Evolutionary conservation across 768 basidiomycete genomes (phyloP).

Genomic region (Amanita thiersii): DNA sequence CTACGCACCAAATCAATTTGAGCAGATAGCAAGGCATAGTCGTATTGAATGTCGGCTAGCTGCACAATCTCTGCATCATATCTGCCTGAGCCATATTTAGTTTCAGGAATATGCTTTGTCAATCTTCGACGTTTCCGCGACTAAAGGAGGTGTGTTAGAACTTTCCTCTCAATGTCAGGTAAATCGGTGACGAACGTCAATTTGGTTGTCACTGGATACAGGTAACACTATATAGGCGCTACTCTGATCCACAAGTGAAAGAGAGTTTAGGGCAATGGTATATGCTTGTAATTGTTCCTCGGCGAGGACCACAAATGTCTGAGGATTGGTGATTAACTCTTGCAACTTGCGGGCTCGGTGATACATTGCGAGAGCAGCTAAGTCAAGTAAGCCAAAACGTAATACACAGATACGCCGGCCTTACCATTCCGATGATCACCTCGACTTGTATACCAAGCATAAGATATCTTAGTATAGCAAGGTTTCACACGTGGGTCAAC

Average conservation of each 20-base stretch:
- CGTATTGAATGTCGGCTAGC: conserved; percentile 71
- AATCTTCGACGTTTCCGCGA: conserved; percentile 65
- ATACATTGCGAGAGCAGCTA: conserved; percentile 92
- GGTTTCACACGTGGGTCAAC: conserved; percentile 82
- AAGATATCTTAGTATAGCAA: conserved; percentile 86
- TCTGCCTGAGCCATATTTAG: conserved; percentile 52
- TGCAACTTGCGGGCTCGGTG: conserved; percentile 79
- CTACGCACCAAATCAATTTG: conserved; percentile 66
- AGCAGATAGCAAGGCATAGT: conserved; percentile 68
- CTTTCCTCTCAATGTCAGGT: conserved; percentile 10
- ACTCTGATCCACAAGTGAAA: conserved; percentile 73
- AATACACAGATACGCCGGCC: conserved; percentile 17
- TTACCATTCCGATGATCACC: conserved; percentile 90
- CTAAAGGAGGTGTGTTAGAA: conserved; percentile 27
- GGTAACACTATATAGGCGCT: conserved; percentile 80
- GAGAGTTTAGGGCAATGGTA: conserved; percentile 80
- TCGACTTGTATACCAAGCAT: conserved; percentile 83
- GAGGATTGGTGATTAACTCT: conserved; percentile 36
- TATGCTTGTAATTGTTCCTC: conserved; percentile 76
- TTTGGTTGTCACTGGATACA: conserved; percentile 34
- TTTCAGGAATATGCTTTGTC: conserved; percentile 70
- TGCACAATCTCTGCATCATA: conserved; percentile 73
- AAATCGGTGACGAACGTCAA: conserved; percentile 34
- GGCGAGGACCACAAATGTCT: conserved; percentile 34
- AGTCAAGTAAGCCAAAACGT: conserved; percentile 9